Evolutionary conservation across 176 grass and related monocot genomes (phyloP).

Genomic region (Puya raimondii): DNA sequence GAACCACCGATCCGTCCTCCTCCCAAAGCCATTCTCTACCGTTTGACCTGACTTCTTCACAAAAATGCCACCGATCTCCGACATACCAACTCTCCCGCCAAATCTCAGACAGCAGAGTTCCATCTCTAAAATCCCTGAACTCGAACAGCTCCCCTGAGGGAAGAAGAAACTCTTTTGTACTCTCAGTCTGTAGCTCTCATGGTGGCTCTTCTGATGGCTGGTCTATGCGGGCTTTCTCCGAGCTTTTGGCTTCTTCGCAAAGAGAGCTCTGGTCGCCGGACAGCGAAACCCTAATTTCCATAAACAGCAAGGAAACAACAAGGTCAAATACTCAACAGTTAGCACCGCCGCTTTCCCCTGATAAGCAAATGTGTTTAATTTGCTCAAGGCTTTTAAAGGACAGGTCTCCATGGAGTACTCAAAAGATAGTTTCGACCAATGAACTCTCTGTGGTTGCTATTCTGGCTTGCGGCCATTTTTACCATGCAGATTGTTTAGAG

Average conservation of each 20-base stretch:
- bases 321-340: slow-evolving; percentile 6
- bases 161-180: slow-evolving; percentile 18
- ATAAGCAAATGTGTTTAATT: slow-evolving; percentile 58
- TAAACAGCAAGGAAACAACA: slow-evolving; percentile 9
- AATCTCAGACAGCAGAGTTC: slow-evolving; percentile 37
- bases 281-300: slow-evolving; percentile 32
- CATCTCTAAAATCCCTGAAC: slow-evolving; percentile 45
- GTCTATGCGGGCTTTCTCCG: slow-evolving; percentile 59
- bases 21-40: slow-evolving; percentile 23
- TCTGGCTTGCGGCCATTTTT: slow-evolving; percentile 57
- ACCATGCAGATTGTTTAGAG: slow-evolving; percentile 76
- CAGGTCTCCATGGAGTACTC: slow-evolving; percentile 41
- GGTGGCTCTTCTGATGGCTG: slow-evolving; percentile 53
- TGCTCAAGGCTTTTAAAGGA: slow-evolving; percentile 62
- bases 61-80: slow-evolving; percentile 35
- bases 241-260: slow-evolving; percentile 44
- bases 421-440: slow-evolving; percentile 29
- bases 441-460: slow-evolving; percentile 35
- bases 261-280: slow-evolving; percentile 67
- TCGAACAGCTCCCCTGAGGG: slow-evolving; percentile 19
- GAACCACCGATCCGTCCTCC: slow-evolving; percentile 16
- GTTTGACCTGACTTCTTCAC: slow-evolving; percentile 40
- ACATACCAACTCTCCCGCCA: slow-evolving; percentile 42
- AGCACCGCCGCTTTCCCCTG: slow-evolving; percentile 19
- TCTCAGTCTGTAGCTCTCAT: slow-evolving; percentile 23